Conservation (phyloP, 139 green algal species). For the Chlorella vulgaris region DNA sequence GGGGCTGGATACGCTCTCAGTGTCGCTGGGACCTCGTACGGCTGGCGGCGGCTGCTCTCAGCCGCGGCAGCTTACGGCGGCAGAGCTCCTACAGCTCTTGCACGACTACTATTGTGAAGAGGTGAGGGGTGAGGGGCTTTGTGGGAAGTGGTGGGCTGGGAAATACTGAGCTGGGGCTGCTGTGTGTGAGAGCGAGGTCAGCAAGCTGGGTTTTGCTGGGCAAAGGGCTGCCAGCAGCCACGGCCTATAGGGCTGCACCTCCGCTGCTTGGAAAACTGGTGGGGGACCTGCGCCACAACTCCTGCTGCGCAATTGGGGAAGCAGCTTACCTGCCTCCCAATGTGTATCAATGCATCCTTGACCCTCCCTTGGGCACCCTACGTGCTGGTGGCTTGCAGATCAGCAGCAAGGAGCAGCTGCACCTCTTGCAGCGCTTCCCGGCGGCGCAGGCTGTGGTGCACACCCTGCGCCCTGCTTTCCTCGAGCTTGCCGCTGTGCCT, state of each 20-base stretch:
- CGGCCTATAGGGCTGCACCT: too few relatives aligned
- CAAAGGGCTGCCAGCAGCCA: too few relatives aligned
- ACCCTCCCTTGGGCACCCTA: too few relatives aligned
- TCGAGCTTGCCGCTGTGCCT: not conserved
- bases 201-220: too few relatives aligned
- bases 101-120: slow-evolving; percentile 8
- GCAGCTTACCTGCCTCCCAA: too few relatives aligned
- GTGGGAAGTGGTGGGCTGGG: not conserved
- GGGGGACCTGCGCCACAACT: too few relatives aligned
- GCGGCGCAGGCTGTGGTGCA: not conserved
- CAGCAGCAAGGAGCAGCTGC: slow-evolving; percentile 19
- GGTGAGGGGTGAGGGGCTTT: not conserved
- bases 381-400: slow-evolving; percentile 6
- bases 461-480: slow-evolving; percentile 14
- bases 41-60: not conserved
- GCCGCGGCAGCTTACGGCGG: slow-evolving; percentile 4
- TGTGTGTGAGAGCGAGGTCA: too few relatives aligned
- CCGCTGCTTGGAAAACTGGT: too few relatives aligned
- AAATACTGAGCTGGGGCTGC: too few relatives aligned
- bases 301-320: too few relatives aligned
- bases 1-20: slow-evolving; percentile 16
- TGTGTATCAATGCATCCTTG: too few relatives aligned
- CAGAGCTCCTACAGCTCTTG: slow-evolving; percentile 11
- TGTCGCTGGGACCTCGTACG: not conserved
- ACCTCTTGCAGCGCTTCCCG: slow-evolving; percentile 3